phyloP scores from a whole-genome alignment of 1,284 basidiomycete genomes.

The Trametes polyzona region DNA sequence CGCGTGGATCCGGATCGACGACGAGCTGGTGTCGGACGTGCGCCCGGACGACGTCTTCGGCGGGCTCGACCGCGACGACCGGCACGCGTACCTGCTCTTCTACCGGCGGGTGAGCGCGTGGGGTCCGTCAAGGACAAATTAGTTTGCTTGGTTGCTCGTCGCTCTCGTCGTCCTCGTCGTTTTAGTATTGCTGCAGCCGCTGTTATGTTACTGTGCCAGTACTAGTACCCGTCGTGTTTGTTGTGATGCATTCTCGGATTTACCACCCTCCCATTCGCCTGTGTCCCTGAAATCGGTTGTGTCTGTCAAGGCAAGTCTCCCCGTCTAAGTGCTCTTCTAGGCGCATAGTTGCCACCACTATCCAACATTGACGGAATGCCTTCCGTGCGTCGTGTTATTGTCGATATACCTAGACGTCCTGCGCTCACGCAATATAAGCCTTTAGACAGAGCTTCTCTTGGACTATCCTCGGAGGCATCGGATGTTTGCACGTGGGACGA shows the following conservation, averaged over 20 bases:
- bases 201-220: slow-evolving; percentile 28
- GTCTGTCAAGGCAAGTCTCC: too few species aligned
- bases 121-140: slow-evolving; percentile 31
- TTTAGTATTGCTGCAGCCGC: slow-evolving; percentile 21
- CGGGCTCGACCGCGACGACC: slow-evolving; percentile 60
- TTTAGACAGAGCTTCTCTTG: too few species aligned
- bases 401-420: too few species aligned
- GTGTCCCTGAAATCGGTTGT: too few species aligned
- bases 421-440: too few species aligned
- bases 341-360: too few species aligned
- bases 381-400: too few species aligned
- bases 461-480: too few species aligned
- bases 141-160: slow-evolving; percentile 2
- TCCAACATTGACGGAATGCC: too few species aligned
- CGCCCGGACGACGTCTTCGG: slow-evolving; percentile 80
- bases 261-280: not conserved
- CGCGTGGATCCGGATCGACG: slow-evolving; percentile 93
- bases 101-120: slow-evolving; percentile 56
- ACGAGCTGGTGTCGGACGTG: slow-evolving; percentile 85
- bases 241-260: slow-evolving; percentile 22
- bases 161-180: slow-evolving; percentile 5
- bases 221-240: slow-evolving; percentile 21
- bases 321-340: too few species aligned
- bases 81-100: slow-evolving; percentile 89
- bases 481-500: too few species aligned